These are phyloP conservation scores for Mycena indigotica DNA, from an alignment of 768 basidiomycete genomes.

Conservation along the genomic window DNA sequence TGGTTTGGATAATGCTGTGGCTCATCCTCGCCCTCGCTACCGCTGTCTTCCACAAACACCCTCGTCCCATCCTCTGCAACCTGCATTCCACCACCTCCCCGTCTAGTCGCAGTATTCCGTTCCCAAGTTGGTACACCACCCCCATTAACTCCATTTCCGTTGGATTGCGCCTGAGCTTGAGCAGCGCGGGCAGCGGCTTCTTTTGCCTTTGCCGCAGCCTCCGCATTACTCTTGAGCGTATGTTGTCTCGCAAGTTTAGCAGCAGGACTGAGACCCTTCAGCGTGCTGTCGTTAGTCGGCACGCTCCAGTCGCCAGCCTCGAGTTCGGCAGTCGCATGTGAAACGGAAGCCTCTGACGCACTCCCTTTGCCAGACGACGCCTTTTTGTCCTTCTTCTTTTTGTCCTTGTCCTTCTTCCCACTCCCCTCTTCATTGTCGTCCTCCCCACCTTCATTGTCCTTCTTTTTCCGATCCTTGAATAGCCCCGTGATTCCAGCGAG, in stretches of 20 bases:
- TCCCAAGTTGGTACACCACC: conserved; percentile 74
- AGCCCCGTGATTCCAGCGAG: conserved; percentile 89
- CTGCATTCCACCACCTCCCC: conserved; percentile 36
- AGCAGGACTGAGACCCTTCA: conserved; percentile 85
- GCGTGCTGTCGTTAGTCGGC: conserved; percentile 46
- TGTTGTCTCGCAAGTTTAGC: conserved; percentile 89
- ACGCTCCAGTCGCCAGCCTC: conserved; percentile 74
- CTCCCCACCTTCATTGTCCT: conserved; percentile 48
- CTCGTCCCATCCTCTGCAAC: conserved; percentile 69
- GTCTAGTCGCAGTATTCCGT: conserved; percentile 70
- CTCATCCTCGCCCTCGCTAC: conserved; percentile 57
- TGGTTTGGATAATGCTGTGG: conserved; percentile 43
- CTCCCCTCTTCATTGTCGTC: conserved; percentile 44
- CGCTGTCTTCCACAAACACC: conserved; percentile 73
- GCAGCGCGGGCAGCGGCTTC: conserved; percentile 61
- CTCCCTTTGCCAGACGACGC: conserved; percentile 66
- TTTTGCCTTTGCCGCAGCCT: conserved; percentile 69
- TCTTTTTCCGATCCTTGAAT: conserved; percentile 84
- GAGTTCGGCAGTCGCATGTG: conserved; percentile 82
- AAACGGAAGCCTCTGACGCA: conserved; percentile 69
- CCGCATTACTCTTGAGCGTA: conserved; percentile 85
- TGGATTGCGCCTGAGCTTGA: conserved; percentile 32
- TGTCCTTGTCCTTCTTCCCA: conserved; percentile 77
- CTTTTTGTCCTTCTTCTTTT: conserved; percentile 45
- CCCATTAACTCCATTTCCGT: conserved; percentile 25